Evolutionary conservation across 1,139 yeast species (phyloP).

Genomic region (Geotrichum europaeum): DNA sequence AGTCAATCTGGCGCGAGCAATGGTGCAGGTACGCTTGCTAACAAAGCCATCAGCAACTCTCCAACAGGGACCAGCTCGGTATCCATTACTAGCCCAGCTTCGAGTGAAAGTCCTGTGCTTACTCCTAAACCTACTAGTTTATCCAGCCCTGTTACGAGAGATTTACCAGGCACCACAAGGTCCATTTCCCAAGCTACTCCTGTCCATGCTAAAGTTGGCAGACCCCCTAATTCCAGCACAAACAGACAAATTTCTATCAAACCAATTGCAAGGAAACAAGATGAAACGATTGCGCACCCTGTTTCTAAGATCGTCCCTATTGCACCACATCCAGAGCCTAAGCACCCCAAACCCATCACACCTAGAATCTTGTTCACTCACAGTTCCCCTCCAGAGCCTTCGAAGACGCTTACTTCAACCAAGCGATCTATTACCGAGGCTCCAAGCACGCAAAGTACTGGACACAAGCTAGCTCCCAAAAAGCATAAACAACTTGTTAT

Average conservation of each 20-base stretch:
- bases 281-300: not conserved
- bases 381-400: not conserved
- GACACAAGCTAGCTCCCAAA: not conserved
- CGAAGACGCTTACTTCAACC: not conserved
- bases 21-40: not conserved
- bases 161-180: not conserved
- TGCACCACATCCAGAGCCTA: not conserved
- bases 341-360: not conserved
- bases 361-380: not conserved
- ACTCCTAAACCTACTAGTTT: not conserved
- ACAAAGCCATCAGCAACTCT: not conserved
- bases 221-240: not conserved
- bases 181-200: not conserved
- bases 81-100: not conserved
- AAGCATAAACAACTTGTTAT: constrained; percentile 8
- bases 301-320: not conserved
- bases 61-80: not conserved
- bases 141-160: not conserved
- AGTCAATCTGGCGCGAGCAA: not conserved
- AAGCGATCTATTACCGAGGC: not conserved
- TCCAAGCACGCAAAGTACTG: not conserved
- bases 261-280: not conserved
- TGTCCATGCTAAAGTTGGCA: not conserved
- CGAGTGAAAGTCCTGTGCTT: not conserved
- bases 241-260: not conserved